These are phyloP conservation scores for Coniophora puteana DNA, from an alignment of 1,284 basidiomycete species.

Conservation along the genomic window DNA sequence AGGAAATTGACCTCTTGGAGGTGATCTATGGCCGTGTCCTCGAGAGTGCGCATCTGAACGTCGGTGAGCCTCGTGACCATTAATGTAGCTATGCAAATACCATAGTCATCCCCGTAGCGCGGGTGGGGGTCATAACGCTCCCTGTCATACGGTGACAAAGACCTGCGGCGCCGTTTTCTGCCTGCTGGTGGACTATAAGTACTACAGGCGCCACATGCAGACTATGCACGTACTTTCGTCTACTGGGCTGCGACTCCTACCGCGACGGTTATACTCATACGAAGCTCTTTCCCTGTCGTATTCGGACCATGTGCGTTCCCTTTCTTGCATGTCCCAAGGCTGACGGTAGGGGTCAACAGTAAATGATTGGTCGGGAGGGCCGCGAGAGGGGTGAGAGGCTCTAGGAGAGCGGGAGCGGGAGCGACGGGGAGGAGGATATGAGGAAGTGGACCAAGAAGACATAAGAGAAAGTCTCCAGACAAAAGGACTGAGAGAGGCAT, in stretches of 20 bases:
- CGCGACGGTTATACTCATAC: constrained; percentile 58
- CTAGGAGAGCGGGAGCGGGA: constrained; percentile 75
- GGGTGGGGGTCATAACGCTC: constrained; percentile 79
- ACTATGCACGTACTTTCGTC: constrained; percentile 59
- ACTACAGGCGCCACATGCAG: constrained; percentile 1
- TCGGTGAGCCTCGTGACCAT: constrained; percentile 9
- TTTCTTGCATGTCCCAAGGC: constrained; percentile 67
- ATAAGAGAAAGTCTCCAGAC: constrained; percentile 57
- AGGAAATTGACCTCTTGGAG: constrained; percentile 48
- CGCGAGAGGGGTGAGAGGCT: constrained; percentile 49
- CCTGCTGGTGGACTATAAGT: constrained; percentile 35
- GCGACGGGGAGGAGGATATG: constrained; percentile 65
- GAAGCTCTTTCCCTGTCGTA: constrained; percentile 65
- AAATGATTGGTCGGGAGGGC: constrained; percentile 50
- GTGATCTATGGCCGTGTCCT: constrained; percentile 58
- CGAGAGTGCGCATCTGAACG: constrained; percentile 60
- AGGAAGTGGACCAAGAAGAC: constrained; percentile 60
- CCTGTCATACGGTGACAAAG: constrained; percentile 79
- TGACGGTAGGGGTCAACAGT: constrained; percentile 53
- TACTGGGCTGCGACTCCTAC: constrained; percentile 66
- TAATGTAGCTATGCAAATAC: constrained; percentile 34
- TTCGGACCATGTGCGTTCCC: constrained; percentile 61
- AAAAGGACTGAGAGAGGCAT: constrained; percentile 62
- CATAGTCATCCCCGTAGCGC: constrained; percentile 75
- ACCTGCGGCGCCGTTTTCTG: constrained; percentile 82